phyloP scores from a whole-genome alignment of 2,329 filamentous ascomycete species.

The Nectriaceae sp. region DNA sequence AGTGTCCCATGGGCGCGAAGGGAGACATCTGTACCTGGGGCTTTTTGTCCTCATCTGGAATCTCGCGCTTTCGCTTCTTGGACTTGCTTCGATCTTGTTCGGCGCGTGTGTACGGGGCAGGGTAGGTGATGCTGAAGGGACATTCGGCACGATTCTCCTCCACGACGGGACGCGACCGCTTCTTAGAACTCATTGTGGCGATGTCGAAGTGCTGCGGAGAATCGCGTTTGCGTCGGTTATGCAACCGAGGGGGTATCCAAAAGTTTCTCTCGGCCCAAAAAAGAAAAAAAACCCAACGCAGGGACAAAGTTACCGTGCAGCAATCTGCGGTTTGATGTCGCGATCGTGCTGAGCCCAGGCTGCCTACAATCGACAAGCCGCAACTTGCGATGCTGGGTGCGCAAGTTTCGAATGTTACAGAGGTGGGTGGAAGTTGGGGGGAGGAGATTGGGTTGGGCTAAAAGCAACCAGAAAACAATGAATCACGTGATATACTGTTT shows the following conservation, averaged over 20 bases:
- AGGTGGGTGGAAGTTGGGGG: slow-evolving; percentile 30
- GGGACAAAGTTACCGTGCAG: no score
- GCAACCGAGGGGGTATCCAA: no score
- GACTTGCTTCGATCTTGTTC: slow-evolving; percentile 41
- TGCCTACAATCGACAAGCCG: slow-evolving; percentile 32
- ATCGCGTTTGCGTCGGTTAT: slow-evolving; percentile 25
- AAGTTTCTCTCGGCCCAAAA: no score
- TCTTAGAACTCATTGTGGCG: slow-evolving; percentile 42
- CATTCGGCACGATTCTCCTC: slow-evolving; percentile 59
- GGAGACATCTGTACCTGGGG: slow-evolving; percentile 54
- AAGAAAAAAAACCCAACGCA: no score
- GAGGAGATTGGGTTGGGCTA: slow-evolving; percentile 20
- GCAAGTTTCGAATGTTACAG: slow-evolving; percentile 21
- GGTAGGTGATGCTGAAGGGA: slow-evolving; percentile 48
- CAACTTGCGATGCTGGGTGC: slow-evolving; percentile 32
- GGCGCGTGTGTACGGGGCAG: slow-evolving; percentile 30
- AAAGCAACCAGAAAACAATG: slow-evolving; percentile 21
- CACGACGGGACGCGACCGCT: slow-evolving; percentile 51
- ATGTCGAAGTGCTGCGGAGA: slow-evolving; percentile 11
- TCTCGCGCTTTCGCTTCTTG: slow-evolving; percentile 51
- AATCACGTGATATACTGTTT: slow-evolving; percentile 29
- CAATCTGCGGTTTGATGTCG: no score
- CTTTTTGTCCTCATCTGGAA: slow-evolving; percentile 47
- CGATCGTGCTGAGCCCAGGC: slow-evolving; percentile 27
- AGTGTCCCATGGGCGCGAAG: slow-evolving; percentile 55